Conservation (phyloP, 768 basidiomycete species). For the Rhodotorula paludigena region DNA sequence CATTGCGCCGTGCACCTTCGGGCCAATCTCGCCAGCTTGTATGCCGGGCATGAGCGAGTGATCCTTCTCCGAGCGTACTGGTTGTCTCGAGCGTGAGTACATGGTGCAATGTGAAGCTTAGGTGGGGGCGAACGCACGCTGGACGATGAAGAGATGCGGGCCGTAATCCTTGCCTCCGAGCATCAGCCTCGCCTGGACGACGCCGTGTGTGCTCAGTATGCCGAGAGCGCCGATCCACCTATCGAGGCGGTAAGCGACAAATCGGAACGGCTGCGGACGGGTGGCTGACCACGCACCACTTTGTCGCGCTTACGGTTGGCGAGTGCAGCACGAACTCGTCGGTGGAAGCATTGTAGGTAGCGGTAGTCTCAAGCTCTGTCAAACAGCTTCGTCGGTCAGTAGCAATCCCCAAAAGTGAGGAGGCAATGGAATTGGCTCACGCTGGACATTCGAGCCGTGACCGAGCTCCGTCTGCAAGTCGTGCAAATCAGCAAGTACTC, state of each 20-base stretch:
- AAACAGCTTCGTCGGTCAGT: slow-evolving; percentile 24
- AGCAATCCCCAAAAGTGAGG: background rate
- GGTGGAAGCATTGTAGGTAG: slow-evolving; percentile 48
- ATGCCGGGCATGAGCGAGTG: slow-evolving; percentile 49
- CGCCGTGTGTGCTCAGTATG: slow-evolving; percentile 49
- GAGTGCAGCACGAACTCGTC: slow-evolving; percentile 51
- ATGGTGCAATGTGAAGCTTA: background rate
- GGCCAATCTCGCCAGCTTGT: slow-evolving; percentile 51
- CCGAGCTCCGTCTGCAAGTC: slow-evolving; percentile 62
- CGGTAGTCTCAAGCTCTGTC: slow-evolving; percentile 51
- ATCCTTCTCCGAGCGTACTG: slow-evolving; percentile 41
- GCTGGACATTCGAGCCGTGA: slow-evolving; percentile 31
- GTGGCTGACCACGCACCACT: slow-evolving; percentile 41
- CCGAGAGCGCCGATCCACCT: slow-evolving; percentile 44
- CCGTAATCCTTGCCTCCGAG: slow-evolving; percentile 49
- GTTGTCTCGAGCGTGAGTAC: no score
- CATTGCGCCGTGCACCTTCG: slow-evolving; percentile 45
- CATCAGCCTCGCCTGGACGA: slow-evolving; percentile 50
- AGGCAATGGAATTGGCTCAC: background rate
- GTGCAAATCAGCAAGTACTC: background rate
- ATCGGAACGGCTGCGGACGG: no score
- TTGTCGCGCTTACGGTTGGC: slow-evolving; percentile 50
- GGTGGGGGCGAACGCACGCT: slow-evolving; percentile 7
- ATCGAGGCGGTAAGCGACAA: no score
- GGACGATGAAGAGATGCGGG: slow-evolving; percentile 49